Conservation (phyloP, 768 basidiomycete species). For the Sistotremastrum niveocremeum region DNA sequence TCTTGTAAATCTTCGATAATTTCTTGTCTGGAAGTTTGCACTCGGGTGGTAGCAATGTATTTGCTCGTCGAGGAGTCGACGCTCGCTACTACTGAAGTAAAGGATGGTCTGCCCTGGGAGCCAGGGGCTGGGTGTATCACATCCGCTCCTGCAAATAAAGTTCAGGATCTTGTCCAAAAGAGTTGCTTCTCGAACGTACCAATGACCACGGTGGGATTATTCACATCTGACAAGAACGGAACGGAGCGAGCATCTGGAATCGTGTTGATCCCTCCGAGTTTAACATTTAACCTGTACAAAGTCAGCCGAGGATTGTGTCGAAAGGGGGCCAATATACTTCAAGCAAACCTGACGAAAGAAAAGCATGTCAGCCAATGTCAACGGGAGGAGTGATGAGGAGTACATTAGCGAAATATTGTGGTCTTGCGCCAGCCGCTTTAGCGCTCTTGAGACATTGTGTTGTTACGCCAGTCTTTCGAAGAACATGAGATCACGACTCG, state of each 20-base stretch:
- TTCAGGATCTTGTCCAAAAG: not conserved
- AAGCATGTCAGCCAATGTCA: no score
- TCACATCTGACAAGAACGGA: slow-evolving; percentile 48
- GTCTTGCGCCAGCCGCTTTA: slow-evolving; percentile 54
- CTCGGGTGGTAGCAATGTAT: slow-evolving; percentile 47
- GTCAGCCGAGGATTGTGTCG: not conserved
- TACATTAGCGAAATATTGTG: slow-evolving; percentile 68
- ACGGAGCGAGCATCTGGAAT: slow-evolving; percentile 60
- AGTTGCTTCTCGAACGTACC: slow-evolving; percentile 25
- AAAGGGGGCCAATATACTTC: slow-evolving; percentile 35
- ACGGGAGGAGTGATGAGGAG: not conserved
- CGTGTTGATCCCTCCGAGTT: slow-evolving; percentile 72
- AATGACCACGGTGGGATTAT: slow-evolving; percentile 69
- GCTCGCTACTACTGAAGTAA: slow-evolving; percentile 67
- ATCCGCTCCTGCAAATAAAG: slow-evolving; percentile 44
- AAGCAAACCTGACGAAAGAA: slow-evolving; percentile 28
- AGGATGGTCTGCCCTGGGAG: slow-evolving; percentile 66
- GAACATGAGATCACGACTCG: slow-evolving; percentile 1
- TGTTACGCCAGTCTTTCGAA: slow-evolving; percentile 48
- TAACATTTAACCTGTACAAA: slow-evolving; percentile 56
- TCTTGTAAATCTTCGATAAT: slow-evolving; percentile 58
- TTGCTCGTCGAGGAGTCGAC: slow-evolving; percentile 67
- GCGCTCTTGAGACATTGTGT: slow-evolving; percentile 64
- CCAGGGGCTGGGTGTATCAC: slow-evolving; percentile 78
- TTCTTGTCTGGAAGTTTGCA: slow-evolving; percentile 57